A percentile compares a stretch with the other conserved stretches of the same genome.
Evolutionary conservation across 164 flowering plant species (phyloP).

Genomic region (grape (Vitis vinifera)): ASM3070453v1 NC_081805.1:4238501-4239000

Average conservation of each 20-base stretch:
- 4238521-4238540: too few species aligned
- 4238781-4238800: constrained; percentile 1
- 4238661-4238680: constrained; percentile 79
- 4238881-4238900: constrained; percentile 83
- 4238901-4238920: constrained; percentile 73
- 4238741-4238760: neutral
- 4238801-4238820: constrained; percentile 64
- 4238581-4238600: constrained; percentile 48
- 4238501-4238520: too few species aligned
- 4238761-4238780: neutral
- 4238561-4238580: neutral
- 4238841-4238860: constrained; percentile 69
- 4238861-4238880: constrained; percentile 92
- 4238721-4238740: neutral
- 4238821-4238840: constrained; percentile 86
- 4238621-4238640: constrained; percentile 80
- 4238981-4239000: neutral
- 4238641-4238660: constrained; percentile 91
- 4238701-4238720: constrained; percentile 69
- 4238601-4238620: constrained; percentile 90
- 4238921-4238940: constrained; percentile 70
- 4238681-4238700: constrained; percentile 77
- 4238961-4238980: neutral
- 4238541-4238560: neutral
- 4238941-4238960: constrained; percentile 31